Percentiles rank a stretch among this genome's conserved stretches.
Conservation (phyloP, 192 early-diverging fungal species). For the Ambispora gerdemannii region DNA sequence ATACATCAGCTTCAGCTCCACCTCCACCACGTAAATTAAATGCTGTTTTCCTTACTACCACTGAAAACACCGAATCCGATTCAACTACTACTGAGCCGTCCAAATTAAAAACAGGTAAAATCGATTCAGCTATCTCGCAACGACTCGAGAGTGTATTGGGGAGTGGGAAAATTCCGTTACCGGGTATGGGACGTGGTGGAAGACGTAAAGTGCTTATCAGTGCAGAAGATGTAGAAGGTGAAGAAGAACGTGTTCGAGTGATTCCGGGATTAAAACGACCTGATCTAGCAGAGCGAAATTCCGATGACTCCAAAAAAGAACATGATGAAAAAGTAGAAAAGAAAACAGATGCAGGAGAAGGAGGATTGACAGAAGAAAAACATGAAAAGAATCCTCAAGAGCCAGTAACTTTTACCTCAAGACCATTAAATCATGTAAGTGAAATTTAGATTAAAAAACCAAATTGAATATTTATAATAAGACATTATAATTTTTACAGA, state of each 20-base stretch:
- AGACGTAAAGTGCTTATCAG: background rate
- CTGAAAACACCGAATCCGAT: background rate
- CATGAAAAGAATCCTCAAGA: background rate
- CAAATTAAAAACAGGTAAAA: background rate
- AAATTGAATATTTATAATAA: background rate
- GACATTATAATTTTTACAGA: background rate
- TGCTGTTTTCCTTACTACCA: background rate
- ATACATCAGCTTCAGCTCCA: background rate
- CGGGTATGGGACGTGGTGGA: background rate
- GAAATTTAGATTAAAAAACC: background rate
- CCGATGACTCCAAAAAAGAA: background rate
- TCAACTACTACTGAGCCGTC: background rate
- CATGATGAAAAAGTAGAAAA: background rate
- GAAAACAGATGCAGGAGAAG: background rate
- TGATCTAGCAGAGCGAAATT: background rate
- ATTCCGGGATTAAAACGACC: background rate
- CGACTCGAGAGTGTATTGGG: background rate
- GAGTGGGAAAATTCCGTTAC: background rate
- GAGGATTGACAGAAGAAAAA: background rate
- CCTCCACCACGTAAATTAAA: background rate
- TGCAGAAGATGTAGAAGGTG: background rate
- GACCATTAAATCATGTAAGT: background rate
- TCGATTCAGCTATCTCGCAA: background rate
- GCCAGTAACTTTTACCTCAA: background rate
- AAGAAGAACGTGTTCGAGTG: background rate